Evolutionary conservation across 176 grass and related monocot species (phyloP), one percentile per base, ranked within the genome.

Genomic region (Aegilops speltoides): DNA sequence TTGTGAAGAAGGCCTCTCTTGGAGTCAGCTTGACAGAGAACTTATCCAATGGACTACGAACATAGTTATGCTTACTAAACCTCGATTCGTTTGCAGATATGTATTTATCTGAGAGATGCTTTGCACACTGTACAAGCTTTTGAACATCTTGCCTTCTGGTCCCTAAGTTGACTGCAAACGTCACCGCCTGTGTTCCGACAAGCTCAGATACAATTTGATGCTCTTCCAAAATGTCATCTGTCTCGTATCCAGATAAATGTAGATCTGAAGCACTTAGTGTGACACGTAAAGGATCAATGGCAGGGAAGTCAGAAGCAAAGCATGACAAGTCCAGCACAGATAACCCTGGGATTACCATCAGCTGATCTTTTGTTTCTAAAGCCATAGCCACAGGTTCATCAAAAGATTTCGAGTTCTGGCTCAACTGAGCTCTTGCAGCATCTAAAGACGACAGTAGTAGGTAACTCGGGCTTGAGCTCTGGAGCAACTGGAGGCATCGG

Each of bases 391-490:
- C 17, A 0, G 86, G 57, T 45, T 89, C 76, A 60, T 89, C 74
- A 86, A 98, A 98, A 81, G 74, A 88, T 52, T 82, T 67, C 43
- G 23, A 4, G 2, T 95, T 89, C 34, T 87, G 67, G 8, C 86
- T 85, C 79, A 98, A 62, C 34, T 94, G 96, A 91, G 90, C 90
- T 83, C 96, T 95, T 68, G 91, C 76, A 78, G 93, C 89, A 94
- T 98, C 96, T 80, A 98, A 89, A 64, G 96, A 98, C 7, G 93
- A 87, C 78, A 98, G 81, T 69, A 98, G 75, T 19, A 98, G 88
- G 86, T 98, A 95, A 76, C 91, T 98, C 7, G 96, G 96, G 41
- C 96, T 98, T 5, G 96, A 92, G 79, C 96, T 98, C 77, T 98
- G 96, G 14, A 98, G 86, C 64, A 89, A 20, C 73, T 94, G 91